Percentiles rank a stretch among this genome's conserved stretches.
Conservation (phyloP, 2,329 filamentous ascomycete genomes). For the Claviceps pusilla region DNA sequence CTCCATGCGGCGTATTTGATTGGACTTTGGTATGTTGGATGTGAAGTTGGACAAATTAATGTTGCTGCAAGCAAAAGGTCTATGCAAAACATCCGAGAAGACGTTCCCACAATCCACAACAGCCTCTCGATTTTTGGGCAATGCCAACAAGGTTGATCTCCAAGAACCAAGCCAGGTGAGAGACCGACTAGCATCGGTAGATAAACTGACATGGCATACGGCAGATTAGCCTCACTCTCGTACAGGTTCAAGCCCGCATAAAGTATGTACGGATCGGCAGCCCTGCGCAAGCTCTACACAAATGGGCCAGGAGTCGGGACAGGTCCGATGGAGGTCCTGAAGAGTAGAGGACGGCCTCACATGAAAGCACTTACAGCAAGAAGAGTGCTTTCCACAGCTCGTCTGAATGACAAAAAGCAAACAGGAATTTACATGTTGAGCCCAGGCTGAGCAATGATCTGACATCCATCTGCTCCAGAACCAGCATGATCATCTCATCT, state of each 20-base stretch:
- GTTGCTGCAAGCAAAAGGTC: slow-evolving; percentile 80
- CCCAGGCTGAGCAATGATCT: slow-evolving; percentile 49
- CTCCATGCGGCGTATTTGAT: slow-evolving; percentile 55
- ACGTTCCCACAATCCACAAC: slow-evolving; percentile 59
- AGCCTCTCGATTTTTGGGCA: slow-evolving; percentile 34
- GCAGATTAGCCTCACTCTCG: neutral
- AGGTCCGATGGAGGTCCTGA: neutral
- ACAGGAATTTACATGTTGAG: slow-evolving; percentile 68
- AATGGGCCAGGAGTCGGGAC: neutral
- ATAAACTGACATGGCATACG: slow-evolving; percentile 10
- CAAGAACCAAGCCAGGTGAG: slow-evolving; percentile 64
- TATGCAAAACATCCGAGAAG: slow-evolving; percentile 80
- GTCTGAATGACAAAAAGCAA: slow-evolving; percentile 69
- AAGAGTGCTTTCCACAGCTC: slow-evolving; percentile 83
- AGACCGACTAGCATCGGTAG: slow-evolving; percentile 17
- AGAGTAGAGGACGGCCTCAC: neutral
- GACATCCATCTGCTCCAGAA: slow-evolving; percentile 63
- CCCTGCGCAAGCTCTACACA: slow-evolving; percentile 6
- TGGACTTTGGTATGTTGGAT: slow-evolving; percentile 53
- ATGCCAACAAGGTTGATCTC: slow-evolving; percentile 60
- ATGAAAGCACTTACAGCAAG: slow-evolving; percentile 52
- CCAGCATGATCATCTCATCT: slow-evolving; percentile 62
- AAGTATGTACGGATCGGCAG: neutral
- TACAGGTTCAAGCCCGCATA: neutral
- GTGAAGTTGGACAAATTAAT: slow-evolving; percentile 52